Evolutionary conservation across 2,329 filamentous ascomycete genomes (phyloP).

Genomic region (Mariannaea elegans): DNA sequence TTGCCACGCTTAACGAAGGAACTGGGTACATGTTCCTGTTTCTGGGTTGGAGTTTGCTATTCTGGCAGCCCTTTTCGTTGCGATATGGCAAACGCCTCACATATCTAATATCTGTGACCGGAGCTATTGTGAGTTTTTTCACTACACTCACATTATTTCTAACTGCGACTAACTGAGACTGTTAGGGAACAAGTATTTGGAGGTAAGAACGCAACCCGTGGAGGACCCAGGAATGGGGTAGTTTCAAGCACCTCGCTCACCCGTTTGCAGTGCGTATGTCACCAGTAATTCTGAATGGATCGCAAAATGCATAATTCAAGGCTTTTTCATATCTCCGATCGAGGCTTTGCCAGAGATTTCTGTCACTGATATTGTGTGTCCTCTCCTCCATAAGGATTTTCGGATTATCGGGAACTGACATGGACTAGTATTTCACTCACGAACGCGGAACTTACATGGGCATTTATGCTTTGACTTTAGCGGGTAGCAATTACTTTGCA

Average conservation of each 20-base stretch:
- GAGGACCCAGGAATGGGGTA: rapidly evolving
- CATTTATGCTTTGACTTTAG: slow-evolving; percentile 51
- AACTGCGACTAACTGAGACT: background rate
- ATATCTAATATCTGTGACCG: slow-evolving; percentile 49
- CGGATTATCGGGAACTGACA: background rate
- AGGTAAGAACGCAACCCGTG: slow-evolving; percentile 16
- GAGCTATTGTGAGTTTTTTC: slow-evolving; percentile 37
- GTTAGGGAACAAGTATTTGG: slow-evolving; percentile 36
- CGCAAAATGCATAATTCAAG: slow-evolving; percentile 54
- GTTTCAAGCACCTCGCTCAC: background rate
- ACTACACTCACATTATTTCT: background rate
- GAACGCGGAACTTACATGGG: slow-evolving; percentile 55
- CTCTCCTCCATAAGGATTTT: rapidly evolving
- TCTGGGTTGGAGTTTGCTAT: slow-evolving; percentile 54
- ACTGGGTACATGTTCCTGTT: slow-evolving; percentile 55
- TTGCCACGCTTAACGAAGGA: slow-evolving; percentile 49
- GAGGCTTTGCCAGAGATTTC: slow-evolving; percentile 57
- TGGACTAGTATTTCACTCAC: slow-evolving; percentile 47
- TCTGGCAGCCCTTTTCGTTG: slow-evolving; percentile 58
- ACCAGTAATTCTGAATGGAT: slow-evolving; percentile 53
- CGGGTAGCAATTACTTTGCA: slow-evolving; percentile 54
- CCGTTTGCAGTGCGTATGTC: slow-evolving; percentile 44
- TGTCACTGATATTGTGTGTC: slow-evolving; percentile 50
- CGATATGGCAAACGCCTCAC: slow-evolving; percentile 54
- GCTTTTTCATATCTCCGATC: slow-evolving; percentile 55